Conservation (phyloP, 2,329 filamentous ascomycete species). For the Talaromyces albobiverticillius region DNA sequence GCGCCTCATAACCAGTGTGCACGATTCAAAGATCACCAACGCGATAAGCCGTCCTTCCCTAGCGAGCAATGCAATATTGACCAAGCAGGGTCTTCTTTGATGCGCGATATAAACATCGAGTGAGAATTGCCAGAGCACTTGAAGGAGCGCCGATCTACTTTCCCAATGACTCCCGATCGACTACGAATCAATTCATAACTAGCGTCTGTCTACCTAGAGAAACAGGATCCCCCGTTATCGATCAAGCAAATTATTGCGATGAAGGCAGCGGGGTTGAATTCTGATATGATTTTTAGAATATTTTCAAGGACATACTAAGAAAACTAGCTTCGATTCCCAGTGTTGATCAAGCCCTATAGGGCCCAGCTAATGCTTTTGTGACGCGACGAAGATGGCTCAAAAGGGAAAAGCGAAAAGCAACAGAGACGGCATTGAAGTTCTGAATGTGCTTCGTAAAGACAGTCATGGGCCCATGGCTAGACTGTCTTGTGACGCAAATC, state of each 20-base stretch:
- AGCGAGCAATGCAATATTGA: too few species aligned
- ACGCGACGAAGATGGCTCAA: not conserved
- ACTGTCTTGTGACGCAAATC: not conserved
- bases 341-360: too few species aligned
- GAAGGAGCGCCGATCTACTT: too few species aligned
- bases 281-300: not conserved
- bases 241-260: not conserved
- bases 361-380: not conserved
- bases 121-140: too few species aligned
- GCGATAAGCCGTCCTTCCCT: too few species aligned
- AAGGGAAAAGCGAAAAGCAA: not conserved
- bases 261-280: not conserved
- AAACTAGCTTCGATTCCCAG: not conserved
- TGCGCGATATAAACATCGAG: too few species aligned
- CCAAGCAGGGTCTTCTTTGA: too few species aligned
- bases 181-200: too few species aligned
- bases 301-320: not conserved
- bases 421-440: not conserved
- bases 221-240: not conserved
- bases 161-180: too few species aligned
- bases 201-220: not conserved
- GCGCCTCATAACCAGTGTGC: not conserved
- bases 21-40: not conserved
- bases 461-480: not conserved
- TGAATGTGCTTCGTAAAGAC: not conserved